Percentiles rank a stretch among this genome's conserved stretches.
Evolutionary conservation across 768 basidiomycete genomes (phyloP).

Genomic region (Suillus americanus): DNA sequence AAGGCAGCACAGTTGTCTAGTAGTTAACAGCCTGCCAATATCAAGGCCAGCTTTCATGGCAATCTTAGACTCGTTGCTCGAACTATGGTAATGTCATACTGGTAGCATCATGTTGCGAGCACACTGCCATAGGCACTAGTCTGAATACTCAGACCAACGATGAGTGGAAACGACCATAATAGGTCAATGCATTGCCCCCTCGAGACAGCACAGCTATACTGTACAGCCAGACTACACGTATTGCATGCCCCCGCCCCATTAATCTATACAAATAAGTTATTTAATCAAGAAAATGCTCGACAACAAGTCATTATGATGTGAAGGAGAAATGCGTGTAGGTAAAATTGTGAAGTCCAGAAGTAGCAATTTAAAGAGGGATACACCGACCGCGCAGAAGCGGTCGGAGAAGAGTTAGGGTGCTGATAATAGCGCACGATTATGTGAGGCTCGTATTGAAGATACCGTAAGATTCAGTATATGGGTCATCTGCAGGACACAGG

Average conservation of each 20-base stretch:
- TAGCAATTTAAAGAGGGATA: background rate
- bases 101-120: background rate
- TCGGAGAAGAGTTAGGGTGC: background rate
- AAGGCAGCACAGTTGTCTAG: background rate
- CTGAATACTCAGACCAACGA: background rate
- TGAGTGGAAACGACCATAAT: background rate
- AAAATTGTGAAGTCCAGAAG: background rate
- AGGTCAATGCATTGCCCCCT: background rate
- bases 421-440: background rate
- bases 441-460: background rate
- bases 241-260: background rate
- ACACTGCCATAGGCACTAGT: background rate
- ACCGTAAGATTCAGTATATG: constrained; percentile 5
- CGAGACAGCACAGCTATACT: background rate
- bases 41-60: background rate
- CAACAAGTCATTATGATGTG: background rate
- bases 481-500: background rate
- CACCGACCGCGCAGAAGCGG: background rate
- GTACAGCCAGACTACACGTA: background rate
- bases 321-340: too few species aligned
- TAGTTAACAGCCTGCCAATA: background rate
- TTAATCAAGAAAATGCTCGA: background rate
- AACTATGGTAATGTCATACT: background rate
- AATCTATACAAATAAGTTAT: background rate
- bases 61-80: background rate